A percentile compares a stretch with the other conserved stretches of the same genome.
phyloP scores from a whole-genome alignment of 441 rosid species.

The Capsella rubella region DNA sequence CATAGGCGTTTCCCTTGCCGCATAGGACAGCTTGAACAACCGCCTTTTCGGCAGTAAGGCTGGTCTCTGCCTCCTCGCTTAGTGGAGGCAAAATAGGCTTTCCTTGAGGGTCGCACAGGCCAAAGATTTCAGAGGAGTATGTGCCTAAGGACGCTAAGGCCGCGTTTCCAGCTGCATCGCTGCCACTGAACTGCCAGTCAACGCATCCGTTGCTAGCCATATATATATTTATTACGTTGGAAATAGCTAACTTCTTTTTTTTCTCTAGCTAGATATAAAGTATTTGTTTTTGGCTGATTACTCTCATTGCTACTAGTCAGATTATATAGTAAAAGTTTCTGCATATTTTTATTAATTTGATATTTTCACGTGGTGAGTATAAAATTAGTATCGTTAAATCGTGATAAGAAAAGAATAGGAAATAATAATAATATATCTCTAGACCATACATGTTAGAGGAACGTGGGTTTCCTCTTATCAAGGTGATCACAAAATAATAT shows the following conservation, averaged over 20 bases:
- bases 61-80: slow-evolving; percentile 46
- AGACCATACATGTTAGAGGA: neutral
- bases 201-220: neutral
- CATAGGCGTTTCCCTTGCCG: slow-evolving; percentile 52
- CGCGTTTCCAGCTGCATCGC: slow-evolving; percentile 36
- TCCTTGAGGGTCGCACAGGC: slow-evolving; percentile 29
- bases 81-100: slow-evolving; percentile 41
- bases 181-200: slow-evolving; percentile 45
- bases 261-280: neutral
- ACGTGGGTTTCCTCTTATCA: slow-evolving; percentile 7
- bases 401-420: neutral
- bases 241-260: neutral
- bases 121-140: slow-evolving; percentile 25
- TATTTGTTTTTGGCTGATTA: slow-evolving; percentile 13
- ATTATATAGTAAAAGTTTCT: slow-evolving; percentile 12
- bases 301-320: neutral
- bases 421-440: neutral
- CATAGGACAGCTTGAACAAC: slow-evolving; percentile 49
- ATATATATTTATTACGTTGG: slow-evolving; percentile 18
- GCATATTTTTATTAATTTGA: neutral
- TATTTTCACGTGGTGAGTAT: slow-evolving; percentile 3
- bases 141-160: slow-evolving; percentile 37
- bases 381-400: neutral
- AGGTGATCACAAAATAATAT: neutral
- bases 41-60: slow-evolving; percentile 52